A percentile compares a stretch with the other conserved stretches of the same genome.
phyloP scores from a whole-genome alignment of 768 basidiomycete species.

The Polyporus arcularius region DNA sequence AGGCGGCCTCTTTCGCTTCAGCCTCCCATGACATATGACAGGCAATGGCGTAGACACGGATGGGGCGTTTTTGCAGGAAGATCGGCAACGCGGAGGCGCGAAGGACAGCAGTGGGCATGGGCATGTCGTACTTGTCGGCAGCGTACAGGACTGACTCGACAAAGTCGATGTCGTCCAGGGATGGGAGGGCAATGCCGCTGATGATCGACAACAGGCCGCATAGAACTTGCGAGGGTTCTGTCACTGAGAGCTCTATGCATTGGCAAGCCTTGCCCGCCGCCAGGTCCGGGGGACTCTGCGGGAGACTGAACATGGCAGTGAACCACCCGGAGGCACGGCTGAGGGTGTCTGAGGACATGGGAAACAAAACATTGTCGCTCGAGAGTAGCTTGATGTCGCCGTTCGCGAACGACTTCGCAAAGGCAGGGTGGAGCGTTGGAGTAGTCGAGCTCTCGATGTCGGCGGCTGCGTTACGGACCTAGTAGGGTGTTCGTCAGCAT shows the following conservation, averaged over 20 bases:
- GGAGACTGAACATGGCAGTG: constrained; percentile 26
- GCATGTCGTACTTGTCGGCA: constrained; percentile 48
- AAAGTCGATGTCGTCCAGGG: constrained; percentile 42
- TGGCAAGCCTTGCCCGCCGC: constrained; percentile 1
- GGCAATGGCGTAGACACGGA: constrained; percentile 49
- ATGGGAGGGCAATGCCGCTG: constrained; percentile 40
- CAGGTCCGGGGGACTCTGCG: constrained; percentile 8
- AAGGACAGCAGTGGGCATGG: constrained; percentile 43
- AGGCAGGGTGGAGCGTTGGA: not conserved
- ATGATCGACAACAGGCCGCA: constrained; percentile 42
- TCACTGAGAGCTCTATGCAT: constrained; percentile 14
- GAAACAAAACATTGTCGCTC: constrained; percentile 21
- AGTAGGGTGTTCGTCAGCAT: no score
- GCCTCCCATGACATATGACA: constrained; percentile 46
- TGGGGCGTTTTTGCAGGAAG: not conserved
- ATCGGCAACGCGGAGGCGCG: constrained; percentile 39
- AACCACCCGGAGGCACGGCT: constrained; percentile 28
- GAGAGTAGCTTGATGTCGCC: constrained; percentile 23
- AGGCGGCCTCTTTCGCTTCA: constrained; percentile 44
- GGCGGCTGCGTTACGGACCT: no score
- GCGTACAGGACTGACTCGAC: constrained; percentile 44
- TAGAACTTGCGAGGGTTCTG: constrained; percentile 38
- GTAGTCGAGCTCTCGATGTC: no score
- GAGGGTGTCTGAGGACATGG: constrained; percentile 26
- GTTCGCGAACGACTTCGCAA: not conserved